These are phyloP conservation scores for Brassica hybrid DNA, from an alignment of 441 rosid species.

Conservation along the genomic window DNA sequence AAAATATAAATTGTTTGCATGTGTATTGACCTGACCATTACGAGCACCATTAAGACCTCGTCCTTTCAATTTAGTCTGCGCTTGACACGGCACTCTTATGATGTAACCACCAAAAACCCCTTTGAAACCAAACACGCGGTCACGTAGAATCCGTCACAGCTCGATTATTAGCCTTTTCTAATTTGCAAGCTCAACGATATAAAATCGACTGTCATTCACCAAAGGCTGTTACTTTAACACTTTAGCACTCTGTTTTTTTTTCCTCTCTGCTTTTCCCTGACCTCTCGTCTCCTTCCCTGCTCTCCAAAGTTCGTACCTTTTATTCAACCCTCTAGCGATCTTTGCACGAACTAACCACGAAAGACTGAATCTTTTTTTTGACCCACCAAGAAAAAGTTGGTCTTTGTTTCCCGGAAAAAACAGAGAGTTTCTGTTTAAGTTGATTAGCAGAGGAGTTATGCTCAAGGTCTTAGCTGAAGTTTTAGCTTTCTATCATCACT, in stretches of 20 bases:
- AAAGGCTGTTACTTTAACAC: slow-evolving; percentile 33
- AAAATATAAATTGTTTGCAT: slow-evolving; percentile 29
- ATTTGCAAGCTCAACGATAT: not conserved
- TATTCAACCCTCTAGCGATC: slow-evolving; percentile 1
- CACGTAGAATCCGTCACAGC: slow-evolving; percentile 16
- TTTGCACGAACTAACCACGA: slow-evolving; percentile 31
- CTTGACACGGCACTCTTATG: slow-evolving; percentile 38
- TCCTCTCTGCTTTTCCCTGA: not conserved
- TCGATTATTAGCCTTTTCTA: not conserved
- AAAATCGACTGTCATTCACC: slow-evolving; percentile 10
- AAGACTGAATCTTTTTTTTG: slow-evolving; percentile 20
- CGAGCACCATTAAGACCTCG: slow-evolving; percentile 24
- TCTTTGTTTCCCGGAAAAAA: not conserved
- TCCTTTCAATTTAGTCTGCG: slow-evolving; percentile 40
- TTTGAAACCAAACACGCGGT: slow-evolving; percentile 16
- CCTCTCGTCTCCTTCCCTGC: not conserved
- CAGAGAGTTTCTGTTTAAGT: slow-evolving; percentile 10
- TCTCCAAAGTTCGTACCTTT: not conserved
- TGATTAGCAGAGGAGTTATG: slow-evolving; percentile 13
- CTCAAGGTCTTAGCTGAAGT: slow-evolving; percentile 24
- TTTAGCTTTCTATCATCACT: not conserved
- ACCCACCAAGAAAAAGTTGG: slow-evolving; percentile 10
- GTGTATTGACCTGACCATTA: slow-evolving; percentile 32
- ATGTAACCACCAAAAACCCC: not conserved
- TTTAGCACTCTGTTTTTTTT: slow-evolving; percentile 1